Base-by-base conservation (phyloP, 768 basidiomycete genomes). In the Leccinum barrowsii region DNA sequence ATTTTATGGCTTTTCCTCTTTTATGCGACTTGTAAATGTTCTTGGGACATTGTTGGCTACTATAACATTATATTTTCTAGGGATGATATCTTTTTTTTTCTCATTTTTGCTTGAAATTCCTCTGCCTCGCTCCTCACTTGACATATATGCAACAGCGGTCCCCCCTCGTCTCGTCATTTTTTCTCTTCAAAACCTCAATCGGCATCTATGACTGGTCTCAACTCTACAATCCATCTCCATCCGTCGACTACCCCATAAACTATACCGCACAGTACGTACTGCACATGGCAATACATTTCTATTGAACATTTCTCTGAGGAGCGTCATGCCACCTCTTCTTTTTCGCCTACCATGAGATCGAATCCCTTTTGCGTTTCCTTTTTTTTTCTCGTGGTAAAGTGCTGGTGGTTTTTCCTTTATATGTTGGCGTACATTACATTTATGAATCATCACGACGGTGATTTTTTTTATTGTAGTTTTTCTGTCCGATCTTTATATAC, bases 61-160 rank as follows among this genome's bases (percentile, higher is more conserved):
- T 60, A 72, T 72, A 72, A 71, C 72, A 67, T 72, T 72, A 70
- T 69, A 73, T 66, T 42, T 42, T 70, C 63, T 62, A 72, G 72
- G 70, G 62, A 70, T 52, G 55, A 67, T 67, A 56, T 67, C 54
- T 66, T 63, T 58, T 17, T 40, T 7, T 40, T 40, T 40, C n/a
- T 40, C 30, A 12, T 32, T 30, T 32, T 32, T 73, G 70, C 67
- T 71, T 63, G 50, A 63, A 62, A 58, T 60, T 59, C 48, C 59
- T 22, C 32, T 55, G 15, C 26, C 40, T 46, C 47, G n/a, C 52
- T 54, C 53, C 57, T 37, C 57, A 46, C 47, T 48, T n/a, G 62
- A 63, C 42, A 42, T 19, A 42, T 42, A 42, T 42, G 42, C 42
- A 42, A 42, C 42, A 42, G 42, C 42, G 42, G 42, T 42, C 4